Percentiles rank a stretch among this genome's conserved stretches.
phyloP scores from a whole-genome alignment of 2,329 filamentous ascomycete genomes.

The Aphanocladium album region DNA sequence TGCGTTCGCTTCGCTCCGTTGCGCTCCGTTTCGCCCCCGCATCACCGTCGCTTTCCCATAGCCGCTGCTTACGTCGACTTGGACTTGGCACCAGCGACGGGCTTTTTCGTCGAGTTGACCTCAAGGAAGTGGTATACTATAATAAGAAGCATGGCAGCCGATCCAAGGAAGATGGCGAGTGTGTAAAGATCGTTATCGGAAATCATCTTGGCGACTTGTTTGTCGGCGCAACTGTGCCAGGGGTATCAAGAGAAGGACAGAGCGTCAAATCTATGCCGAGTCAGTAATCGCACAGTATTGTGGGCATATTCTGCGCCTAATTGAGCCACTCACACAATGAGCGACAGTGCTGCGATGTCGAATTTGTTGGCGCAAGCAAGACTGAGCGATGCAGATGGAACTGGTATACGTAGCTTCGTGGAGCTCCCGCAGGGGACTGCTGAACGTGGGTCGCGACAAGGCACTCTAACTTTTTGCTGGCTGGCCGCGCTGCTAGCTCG shows the following conservation, averaged over 20 bases:
- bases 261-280: neutral
- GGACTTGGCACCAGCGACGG: conserved; percentile 18
- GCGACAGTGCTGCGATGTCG: neutral
- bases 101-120: conserved; percentile 53
- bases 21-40: neutral
- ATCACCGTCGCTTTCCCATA: neutral
- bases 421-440: conserved; percentile 1
- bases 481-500: neutral
- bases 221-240: conserved; percentile 13
- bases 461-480: neutral
- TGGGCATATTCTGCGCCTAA: neutral
- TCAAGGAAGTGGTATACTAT: conserved; percentile 96
- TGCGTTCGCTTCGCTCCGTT: neutral
- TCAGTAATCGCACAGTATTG: neutral
- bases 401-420: conserved; percentile 16
- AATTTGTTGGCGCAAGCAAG: neutral
- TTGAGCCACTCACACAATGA: neutral
- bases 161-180: conserved; percentile 89
- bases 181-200: conserved; percentile 87
- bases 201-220: conserved; percentile 65
- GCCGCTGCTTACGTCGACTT: conserved; percentile 1
- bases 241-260: neutral
- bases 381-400: conserved; percentile 6
- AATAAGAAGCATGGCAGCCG: conserved; percentile 83
- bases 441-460: conserved; percentile 7